Evolutionary conservation across 1,284 basidiomycete species (phyloP).

Genomic region (Hemileia vastatrix): DNA sequence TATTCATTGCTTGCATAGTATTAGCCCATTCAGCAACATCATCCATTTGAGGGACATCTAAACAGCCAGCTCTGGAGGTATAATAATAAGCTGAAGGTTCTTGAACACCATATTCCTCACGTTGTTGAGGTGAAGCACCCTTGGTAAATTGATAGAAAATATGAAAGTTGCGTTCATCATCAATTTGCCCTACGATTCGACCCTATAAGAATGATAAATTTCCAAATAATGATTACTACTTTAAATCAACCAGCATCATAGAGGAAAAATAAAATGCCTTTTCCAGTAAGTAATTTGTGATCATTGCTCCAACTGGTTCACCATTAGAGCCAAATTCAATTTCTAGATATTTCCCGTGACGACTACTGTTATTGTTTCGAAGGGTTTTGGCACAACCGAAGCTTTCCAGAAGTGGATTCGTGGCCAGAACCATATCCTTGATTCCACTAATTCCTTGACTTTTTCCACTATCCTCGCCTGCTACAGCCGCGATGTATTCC

Average conservation of each 20-base stretch:
- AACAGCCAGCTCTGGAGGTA: slow-evolving; percentile 80
- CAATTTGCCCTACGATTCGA: slow-evolving; percentile 92
- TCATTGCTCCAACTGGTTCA: slow-evolving; percentile 92
- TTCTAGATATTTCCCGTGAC: slow-evolving; percentile 98
- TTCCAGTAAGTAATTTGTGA: slow-evolving; percentile 96
- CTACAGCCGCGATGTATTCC: slow-evolving; percentile 98
- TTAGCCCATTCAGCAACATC: slow-evolving; percentile 78
- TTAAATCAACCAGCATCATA: slow-evolving; percentile 12
- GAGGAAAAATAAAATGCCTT: slow-evolving; percentile 50
- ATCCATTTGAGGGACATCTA: slow-evolving; percentile 83
- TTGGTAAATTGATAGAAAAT: slow-evolving; percentile 99
- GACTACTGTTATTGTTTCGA: slow-evolving; percentile 95
- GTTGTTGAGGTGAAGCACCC: slow-evolving; percentile 74
- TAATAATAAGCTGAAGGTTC: slow-evolving; percentile 93
- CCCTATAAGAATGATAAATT: slow-evolving; percentile 48
- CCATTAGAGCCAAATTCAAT: slow-evolving; percentile 95
- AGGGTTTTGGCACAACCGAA: slow-evolving; percentile 99
- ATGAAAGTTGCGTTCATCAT: slow-evolving; percentile 95
- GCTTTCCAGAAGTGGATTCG: slow-evolving; percentile 92
- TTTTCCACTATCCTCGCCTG: slow-evolving; percentile 58
- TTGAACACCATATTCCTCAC: slow-evolving; percentile 91
- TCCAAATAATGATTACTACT: slow-evolving; percentile 3
- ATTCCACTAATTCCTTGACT: slow-evolving; percentile 67
- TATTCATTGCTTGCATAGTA: slow-evolving; percentile 87
- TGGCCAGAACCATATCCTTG: slow-evolving; percentile 99